phyloP scores from a whole-genome alignment of 371 early-diverging fungal genomes.

The Sporodiniella umbellata region DNA sequence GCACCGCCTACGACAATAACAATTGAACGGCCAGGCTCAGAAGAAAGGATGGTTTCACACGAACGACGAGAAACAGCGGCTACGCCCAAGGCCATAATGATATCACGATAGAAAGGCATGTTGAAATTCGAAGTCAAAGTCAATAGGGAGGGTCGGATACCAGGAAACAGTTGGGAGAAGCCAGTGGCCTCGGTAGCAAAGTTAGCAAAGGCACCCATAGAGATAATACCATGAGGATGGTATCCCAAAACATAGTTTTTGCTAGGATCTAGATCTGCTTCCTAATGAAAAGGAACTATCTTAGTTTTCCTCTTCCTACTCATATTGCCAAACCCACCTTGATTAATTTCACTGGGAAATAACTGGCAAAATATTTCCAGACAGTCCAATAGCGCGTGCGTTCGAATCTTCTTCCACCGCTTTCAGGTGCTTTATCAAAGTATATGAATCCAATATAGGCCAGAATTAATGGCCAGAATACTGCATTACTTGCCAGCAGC shows the following conservation, averaged over 20 bases:
- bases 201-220: conserved; percentile 77
- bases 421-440: conserved; percentile 60
- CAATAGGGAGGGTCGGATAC: conserved; percentile 58
- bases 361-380: conserved; percentile 78
- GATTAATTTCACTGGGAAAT: conserved; percentile 74
- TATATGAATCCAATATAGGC: conserved; percentile 62
- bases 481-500: conserved; percentile 35
- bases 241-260: conserved; percentile 79
- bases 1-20: conserved; percentile 82
- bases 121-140: conserved; percentile 62
- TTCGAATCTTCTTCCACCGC: conserved; percentile 66
- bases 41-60: conserved; percentile 69
- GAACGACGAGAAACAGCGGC: conserved; percentile 76
- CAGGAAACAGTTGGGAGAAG: conserved; percentile 65
- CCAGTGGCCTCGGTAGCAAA: conserved; percentile 77
- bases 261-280: conserved; percentile 69
- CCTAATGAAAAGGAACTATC: conserved; percentile 28
- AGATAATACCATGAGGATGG: conserved; percentile 85
- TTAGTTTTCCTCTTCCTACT: background rate
- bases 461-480: conserved; percentile 65
- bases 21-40: conserved; percentile 77
- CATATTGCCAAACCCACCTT: conserved; percentile 47
- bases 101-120: conserved; percentile 76
- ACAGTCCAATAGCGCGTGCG: conserved; percentile 48
- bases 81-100: conserved; percentile 66